These are phyloP conservation scores for Arabidopsis lyrata DNA, from an alignment of 441 rosid species.

Conservation along the genomic window DNA sequence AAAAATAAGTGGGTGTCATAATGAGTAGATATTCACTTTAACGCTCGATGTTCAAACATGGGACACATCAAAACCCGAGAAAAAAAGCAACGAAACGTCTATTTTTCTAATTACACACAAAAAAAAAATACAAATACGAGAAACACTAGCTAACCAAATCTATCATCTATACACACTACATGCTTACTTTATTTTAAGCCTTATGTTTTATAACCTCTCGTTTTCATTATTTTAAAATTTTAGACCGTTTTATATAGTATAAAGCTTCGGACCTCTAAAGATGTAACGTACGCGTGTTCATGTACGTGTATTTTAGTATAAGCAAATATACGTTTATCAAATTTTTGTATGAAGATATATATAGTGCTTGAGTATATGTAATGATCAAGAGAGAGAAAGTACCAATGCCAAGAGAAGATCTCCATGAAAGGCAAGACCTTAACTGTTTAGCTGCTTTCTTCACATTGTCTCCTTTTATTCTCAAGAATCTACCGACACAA, in stretches of 20 bases:
- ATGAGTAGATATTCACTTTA: conserved; percentile 51
- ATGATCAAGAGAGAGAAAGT: conserved; percentile 9
- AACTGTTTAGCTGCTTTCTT: conserved; percentile 88
- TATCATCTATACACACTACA: conserved; percentile 11
- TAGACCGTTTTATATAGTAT: conserved; percentile 15
- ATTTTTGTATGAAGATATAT: neutral
- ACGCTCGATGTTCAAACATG: conserved; percentile 52
- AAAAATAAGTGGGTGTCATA: conserved; percentile 45
- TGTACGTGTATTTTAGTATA: neutral
- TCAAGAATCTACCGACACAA: conserved; percentile 83
- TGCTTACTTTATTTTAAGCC: conserved; percentile 34
- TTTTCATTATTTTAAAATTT: neutral
- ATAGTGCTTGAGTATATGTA: neutral
- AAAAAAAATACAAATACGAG: conserved; percentile 18
- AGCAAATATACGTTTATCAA: neutral
- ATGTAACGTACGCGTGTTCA: conserved; percentile 23
- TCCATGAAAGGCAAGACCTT: conserved; percentile 90
- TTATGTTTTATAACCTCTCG: conserved; percentile 31
- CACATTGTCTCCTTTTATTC: conserved; percentile 75
- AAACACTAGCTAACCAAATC: conserved; percentile 15
- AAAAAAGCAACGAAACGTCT: conserved; percentile 35
- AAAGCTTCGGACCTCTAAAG: conserved; percentile 24
- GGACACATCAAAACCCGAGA: conserved; percentile 46
- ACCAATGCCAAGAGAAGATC: conserved; percentile 84
- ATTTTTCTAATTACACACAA: conserved; percentile 15